Base-by-base conservation (phyloP, 2,329 filamentous ascomycete species). In the Penicillium vulpinum region DNA sequence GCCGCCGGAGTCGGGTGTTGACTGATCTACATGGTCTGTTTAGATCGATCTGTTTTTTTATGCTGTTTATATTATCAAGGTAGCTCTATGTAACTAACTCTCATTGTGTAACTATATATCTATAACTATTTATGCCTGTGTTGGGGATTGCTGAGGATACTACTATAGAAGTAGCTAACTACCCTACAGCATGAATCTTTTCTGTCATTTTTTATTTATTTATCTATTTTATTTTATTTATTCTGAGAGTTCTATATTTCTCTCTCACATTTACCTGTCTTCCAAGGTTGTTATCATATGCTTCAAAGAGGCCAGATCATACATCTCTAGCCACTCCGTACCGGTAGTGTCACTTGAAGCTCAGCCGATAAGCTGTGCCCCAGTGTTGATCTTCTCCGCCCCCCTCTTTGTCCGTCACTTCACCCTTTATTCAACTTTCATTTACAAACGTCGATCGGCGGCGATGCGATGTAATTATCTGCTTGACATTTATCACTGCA, bases 401-500 rank as follows among this genome's bases (percentile, higher is more conserved):
- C 61, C 29, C 69, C 67, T 51, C 62, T 52, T 65, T 57, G 49
- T 66, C 64, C 55, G 51, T 52, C 40, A 47, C 47, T 28, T 53
- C 35, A 41, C 48, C 44, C 41, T 55, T 51, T 40, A 18, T 40
- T 44, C 55, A 52, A 58, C 45, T 43, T 38, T 36, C 51, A 48
- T 53, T 29, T 26, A 36, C n/a, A 15, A 41, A 44, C 40, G 28
- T 62, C 57, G 58, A 57, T 64, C 59, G 56, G 62, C 21, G 43
- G 49, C 58, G 65, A 67, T 73, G 63, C 68, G 61, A 72, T 73
- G 70, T 73, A 65, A 71, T 64, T 62, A 49, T 56, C 54, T 58
- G 50, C 60, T 61, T 61, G 21, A 18, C 51, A 59, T 61, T 45
- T 44, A 61, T 66, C 61, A 52, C 48, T 59, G 31, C 58, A 40